Evolutionary conservation across 2,329 filamentous ascomycete species (phyloP).

Genomic region (Fusarium verticillioides): DNA sequence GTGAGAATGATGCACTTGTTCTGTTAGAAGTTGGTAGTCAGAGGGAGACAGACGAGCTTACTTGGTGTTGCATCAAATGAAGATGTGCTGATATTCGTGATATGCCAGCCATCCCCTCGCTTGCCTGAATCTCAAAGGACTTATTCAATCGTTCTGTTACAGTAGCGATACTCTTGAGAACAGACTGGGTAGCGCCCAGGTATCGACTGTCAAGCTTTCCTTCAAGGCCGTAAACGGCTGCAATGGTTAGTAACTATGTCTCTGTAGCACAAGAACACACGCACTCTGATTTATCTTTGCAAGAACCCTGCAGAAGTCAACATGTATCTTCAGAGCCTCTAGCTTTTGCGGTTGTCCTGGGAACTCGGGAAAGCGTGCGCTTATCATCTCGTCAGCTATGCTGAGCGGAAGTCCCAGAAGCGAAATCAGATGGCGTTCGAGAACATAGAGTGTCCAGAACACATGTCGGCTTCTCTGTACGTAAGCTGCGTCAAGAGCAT

Average conservation of each 20-base stretch:
- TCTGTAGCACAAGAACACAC: not conserved
- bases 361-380: conserved; percentile 23
- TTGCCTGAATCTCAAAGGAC: conserved; percentile 30
- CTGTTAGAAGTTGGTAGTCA: not conserved
- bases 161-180: conserved; percentile 35
- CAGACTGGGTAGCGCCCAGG: conserved; percentile 25
- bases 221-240: conserved; percentile 39
- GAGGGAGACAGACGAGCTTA: not conserved
- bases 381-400: conserved; percentile 33
- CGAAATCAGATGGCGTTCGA: conserved; percentile 34
- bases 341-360: conserved; percentile 15
- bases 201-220: conserved; percentile 41
- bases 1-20: conserved; percentile 35
- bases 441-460: conserved; percentile 37
- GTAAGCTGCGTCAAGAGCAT: conserved; percentile 15
- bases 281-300: conserved; percentile 38
- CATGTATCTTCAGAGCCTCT: conserved; percentile 27
- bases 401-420: conserved; percentile 29
- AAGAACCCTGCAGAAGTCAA: conserved; percentile 24
- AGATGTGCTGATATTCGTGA: conserved; percentile 34
- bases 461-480: conserved; percentile 22
- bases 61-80: conserved; percentile 37
- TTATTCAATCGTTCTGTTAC: conserved; percentile 33
- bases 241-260: not conserved
- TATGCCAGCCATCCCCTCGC: conserved; percentile 25